Evolutionary conservation across 2,329 filamentous ascomycete species (phyloP).

Genomic region (Colletotrichum navitas): DNA sequence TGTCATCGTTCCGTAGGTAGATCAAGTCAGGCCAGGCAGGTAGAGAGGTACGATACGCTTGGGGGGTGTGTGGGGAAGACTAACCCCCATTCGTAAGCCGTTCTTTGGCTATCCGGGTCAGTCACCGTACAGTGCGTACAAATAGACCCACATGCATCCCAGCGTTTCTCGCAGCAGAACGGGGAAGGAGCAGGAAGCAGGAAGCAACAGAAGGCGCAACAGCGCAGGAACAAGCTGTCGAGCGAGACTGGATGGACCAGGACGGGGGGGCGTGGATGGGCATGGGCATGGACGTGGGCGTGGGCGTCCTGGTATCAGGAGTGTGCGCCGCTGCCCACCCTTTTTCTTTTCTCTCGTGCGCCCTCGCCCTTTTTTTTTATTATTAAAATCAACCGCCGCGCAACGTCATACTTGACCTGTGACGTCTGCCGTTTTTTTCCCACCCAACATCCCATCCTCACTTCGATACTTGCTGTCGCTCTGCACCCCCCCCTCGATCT

Average conservation of each 20-base stretch:
- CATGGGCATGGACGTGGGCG: slow-evolving; percentile 26
- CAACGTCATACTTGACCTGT: slow-evolving; percentile 60
- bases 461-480: slow-evolving; percentile 36
- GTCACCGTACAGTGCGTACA: slow-evolving; percentile 28
- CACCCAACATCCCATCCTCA: slow-evolving; percentile 38
- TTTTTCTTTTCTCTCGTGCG: slow-evolving; percentile 51
- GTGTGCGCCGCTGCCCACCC: slow-evolving; percentile 39
- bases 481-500: slow-evolving; percentile 32
- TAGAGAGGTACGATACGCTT: not conserved
- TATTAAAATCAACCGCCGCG: slow-evolving; percentile 47
- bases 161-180: slow-evolving; percentile 24
- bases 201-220: slow-evolving; percentile 1
- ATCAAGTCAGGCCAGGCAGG: too few relatives aligned
- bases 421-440: slow-evolving; percentile 55
- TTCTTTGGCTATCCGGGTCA: slow-evolving; percentile 13
- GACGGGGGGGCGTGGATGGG: slow-evolving; percentile 26
- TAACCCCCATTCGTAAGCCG: slow-evolving; percentile 32
- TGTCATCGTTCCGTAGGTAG: not conserved
- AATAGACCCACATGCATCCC: not conserved
- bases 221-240: slow-evolving; percentile 5
- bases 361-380: slow-evolving; percentile 41
- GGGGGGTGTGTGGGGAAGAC: not conserved
- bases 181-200: slow-evolving; percentile 14
- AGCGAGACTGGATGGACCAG: not conserved
- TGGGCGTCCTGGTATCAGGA: slow-evolving; percentile 39